These are phyloP conservation scores for Talaromyces sp. DNA, from an alignment of 2,329 filamentous ascomycete genomes.

Conservation along the genomic window DNA sequence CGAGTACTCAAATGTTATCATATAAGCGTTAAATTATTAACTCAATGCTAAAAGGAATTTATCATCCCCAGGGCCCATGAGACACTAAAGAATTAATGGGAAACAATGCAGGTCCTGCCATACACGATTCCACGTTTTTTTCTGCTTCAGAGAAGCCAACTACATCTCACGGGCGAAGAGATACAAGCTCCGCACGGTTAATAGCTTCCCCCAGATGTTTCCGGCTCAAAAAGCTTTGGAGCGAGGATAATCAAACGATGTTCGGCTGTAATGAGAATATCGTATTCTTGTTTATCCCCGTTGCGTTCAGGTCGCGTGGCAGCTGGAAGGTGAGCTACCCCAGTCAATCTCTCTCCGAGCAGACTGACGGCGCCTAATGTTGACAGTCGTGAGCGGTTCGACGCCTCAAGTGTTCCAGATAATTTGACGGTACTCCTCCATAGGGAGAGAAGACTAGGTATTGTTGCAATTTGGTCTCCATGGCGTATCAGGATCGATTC, in stretches of 20 bases:
- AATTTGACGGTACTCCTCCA: conserved; percentile 37
- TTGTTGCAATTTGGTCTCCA: conserved; percentile 34
- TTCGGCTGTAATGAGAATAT: conserved; percentile 37
- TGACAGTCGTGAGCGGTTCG: conserved; percentile 32
- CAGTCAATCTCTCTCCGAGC: conserved; percentile 36
- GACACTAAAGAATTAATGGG: not conserved
- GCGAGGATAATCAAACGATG: conserved; percentile 35
- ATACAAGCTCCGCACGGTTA: not conserved
- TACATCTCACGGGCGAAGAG: not conserved
- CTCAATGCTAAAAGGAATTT: not conserved
- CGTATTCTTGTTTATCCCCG: conserved; percentile 22
- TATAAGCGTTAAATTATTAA: not conserved
- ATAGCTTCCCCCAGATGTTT: conserved; percentile 11
- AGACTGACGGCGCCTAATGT: conserved; percentile 33
- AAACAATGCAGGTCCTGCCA: not conserved
- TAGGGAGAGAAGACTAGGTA: conserved; percentile 39
- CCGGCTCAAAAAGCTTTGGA: conserved; percentile 22
- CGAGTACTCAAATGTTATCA: not conserved
- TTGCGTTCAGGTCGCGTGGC: conserved; percentile 17
- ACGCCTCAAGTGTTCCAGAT: conserved; percentile 35
- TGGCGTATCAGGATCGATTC: conserved; percentile 42
- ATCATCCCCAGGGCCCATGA: not conserved
- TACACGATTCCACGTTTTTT: not conserved
- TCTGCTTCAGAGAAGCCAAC: not conserved
- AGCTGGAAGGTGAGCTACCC: conserved; percentile 31